Conservation (phyloP, 2,329 filamentous ascomycete genomes). For the Stagonosporopsis cucurbitacearum region DNA sequence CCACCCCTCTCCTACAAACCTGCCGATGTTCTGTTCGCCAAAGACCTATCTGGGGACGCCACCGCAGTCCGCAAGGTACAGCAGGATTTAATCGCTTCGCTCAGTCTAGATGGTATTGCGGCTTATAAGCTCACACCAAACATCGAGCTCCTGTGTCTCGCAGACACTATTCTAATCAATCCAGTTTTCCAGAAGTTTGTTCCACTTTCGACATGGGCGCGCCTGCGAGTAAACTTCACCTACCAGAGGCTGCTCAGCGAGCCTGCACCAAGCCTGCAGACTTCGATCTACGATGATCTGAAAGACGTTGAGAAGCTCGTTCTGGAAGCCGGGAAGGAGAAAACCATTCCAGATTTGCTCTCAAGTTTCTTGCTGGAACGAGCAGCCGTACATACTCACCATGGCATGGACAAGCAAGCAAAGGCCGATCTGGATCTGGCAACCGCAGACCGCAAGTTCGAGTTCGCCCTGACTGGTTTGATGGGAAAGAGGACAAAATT, state of each 20-base stretch:
- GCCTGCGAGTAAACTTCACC: slow-evolving; percentile 74
- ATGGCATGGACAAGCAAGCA: slow-evolving; percentile 80
- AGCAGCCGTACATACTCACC: slow-evolving; percentile 81
- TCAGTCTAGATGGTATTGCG: slow-evolving; percentile 83
- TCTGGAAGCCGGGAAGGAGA: slow-evolving; percentile 26
- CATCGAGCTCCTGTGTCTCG: slow-evolving; percentile 82
- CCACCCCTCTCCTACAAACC: slow-evolving; percentile 72
- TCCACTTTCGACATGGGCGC: slow-evolving; percentile 63
- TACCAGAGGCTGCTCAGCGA: slow-evolving; percentile 73
- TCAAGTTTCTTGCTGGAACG: slow-evolving; percentile 81
- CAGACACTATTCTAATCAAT: slow-evolving; percentile 65
- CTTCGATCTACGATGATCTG: slow-evolving; percentile 66
- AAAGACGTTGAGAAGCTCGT: slow-evolving; percentile 59
- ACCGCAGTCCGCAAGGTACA: slow-evolving; percentile 48
- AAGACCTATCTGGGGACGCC: slow-evolving; percentile 50
- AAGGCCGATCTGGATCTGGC: slow-evolving; percentile 73
- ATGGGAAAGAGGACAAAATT: slow-evolving; percentile 85
- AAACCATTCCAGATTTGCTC: slow-evolving; percentile 35
- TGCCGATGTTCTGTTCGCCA: slow-evolving; percentile 58
- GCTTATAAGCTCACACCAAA: slow-evolving; percentile 84
- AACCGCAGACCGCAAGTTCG: slow-evolving; percentile 70
- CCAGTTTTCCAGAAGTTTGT: slow-evolving; percentile 55
- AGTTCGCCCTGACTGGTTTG: slow-evolving; percentile 83
- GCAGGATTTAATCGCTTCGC: slow-evolving; percentile 67
- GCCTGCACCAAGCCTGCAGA: slow-evolving; percentile 65